Percentiles rank a stretch among this genome's conserved stretches.
phyloP scores from a whole-genome alignment of 768 basidiomycete species.

The Udeniomyces megalosporus region DNA sequence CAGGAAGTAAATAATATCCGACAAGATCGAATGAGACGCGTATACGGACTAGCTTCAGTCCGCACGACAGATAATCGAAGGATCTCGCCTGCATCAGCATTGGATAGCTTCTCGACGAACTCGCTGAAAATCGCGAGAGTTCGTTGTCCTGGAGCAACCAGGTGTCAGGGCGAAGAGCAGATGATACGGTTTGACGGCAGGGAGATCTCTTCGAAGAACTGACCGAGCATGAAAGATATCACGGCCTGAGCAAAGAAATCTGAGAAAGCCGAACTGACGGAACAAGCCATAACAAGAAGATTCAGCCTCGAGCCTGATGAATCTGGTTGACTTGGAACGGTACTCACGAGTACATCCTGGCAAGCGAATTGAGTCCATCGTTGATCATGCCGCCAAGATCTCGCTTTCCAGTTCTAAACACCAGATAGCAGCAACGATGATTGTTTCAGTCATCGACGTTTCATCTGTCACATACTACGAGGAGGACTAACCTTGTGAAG shows the following conservation, averaged over 20 bases:
- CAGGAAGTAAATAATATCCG: background rate
- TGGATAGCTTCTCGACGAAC: conserved; percentile 62
- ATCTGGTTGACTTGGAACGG: background rate
- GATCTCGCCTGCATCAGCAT: conserved; percentile 80
- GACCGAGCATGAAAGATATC: conserved; percentile 75
- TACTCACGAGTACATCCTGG: conserved; percentile 37
- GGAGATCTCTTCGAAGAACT: no score
- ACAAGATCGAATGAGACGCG: background rate
- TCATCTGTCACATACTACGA: no score
- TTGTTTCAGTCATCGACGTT: no score
- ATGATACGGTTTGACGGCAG: no score
- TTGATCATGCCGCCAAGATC: conserved; percentile 81
- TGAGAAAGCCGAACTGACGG: conserved; percentile 59
- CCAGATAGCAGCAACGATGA: conserved; percentile 24
- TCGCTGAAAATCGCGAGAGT: conserved; percentile 79
- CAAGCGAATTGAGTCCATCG: conserved; percentile 87
- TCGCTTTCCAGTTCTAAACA: conserved; percentile 68
- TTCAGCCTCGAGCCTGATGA: no score
- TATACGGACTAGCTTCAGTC: conserved; percentile 50
- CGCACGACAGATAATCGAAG: conserved; percentile 77
- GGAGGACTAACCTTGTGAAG: conserved; percentile 52
- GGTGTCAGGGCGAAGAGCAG: no score
- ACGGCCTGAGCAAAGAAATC: conserved; percentile 98
- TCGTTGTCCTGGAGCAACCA: no score
- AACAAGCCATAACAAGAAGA: background rate